Evolutionary conservation across 306 rosid genomes (phyloP), one percentile per base, ranked within the genome.

Genomic region (Dalbergia oliveri): DNA sequence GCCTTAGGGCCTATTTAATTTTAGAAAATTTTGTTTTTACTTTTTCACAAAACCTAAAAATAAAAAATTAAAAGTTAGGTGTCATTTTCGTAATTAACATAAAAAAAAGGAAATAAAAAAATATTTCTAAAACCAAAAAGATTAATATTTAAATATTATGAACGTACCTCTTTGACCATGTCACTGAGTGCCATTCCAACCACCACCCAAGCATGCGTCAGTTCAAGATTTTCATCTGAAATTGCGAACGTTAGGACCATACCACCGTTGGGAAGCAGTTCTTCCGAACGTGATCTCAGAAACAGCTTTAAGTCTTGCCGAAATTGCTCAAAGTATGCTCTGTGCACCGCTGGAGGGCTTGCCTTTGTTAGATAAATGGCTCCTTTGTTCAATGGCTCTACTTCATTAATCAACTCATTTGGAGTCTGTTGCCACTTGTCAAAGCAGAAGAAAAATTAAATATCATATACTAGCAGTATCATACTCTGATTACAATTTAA

Each of bases 201-300:
- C 6, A 54, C 0, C 18, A 1, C 21, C 60, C 60, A 54, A 54
- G 26, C 3, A 16, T 8, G 8, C 18, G 9, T 54, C 3, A n/a
- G 8, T n/a, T 54, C 60, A 54, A 16, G 23, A 54, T 16, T 54
- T 16, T 16, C 10, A 0, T 16, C 60, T n/a, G 9, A 51, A 51
- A 51, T 54, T 6, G 9, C 9, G 21, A 61, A 61, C 31, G 2
- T 1, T 4, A 88, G 80, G 10, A 86, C 81, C 89, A 90, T 80
- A 5, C 63, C n/a, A 3, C 94, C 91, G 3, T 84, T 87, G 1
- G 15, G 50, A 5, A 88, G 80, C 18, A 90, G 37, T 73, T 88
- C 94, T 37, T 82, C 66, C 0, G 82, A 81, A 18, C 94, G 88
- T 66, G 41, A 81, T 9, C 51, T 67, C 19, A 90, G 39, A 26